A percentile compares a stretch with the other conserved stretches of the same genome.
These are phyloP conservation scores for Amaranthus tricolor DNA, from an alignment of 179 eudicot species.

Conservation along the genomic window DNA sequence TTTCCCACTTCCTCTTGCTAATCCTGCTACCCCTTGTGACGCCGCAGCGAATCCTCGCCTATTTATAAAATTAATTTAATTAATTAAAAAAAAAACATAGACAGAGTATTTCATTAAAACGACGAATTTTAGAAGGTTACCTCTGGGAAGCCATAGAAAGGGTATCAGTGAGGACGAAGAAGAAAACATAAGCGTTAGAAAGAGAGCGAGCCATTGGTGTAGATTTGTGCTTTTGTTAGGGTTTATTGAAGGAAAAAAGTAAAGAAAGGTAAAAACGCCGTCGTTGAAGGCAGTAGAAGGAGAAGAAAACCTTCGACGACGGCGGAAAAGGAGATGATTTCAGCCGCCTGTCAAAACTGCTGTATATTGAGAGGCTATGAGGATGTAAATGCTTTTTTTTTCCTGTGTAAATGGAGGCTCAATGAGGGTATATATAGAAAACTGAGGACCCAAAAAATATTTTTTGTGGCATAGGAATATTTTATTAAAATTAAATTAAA, in stretches of 20 bases:
- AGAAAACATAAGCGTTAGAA: conserved; percentile 57
- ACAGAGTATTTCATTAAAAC: not conserved
- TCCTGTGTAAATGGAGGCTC: not conserved
- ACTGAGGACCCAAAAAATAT: not conserved
- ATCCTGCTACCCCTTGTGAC: conserved; percentile 32
- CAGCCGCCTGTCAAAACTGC: no score
- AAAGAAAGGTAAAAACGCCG: conserved; percentile 14
- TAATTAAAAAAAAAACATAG: no score
- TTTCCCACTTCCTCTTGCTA: conserved; percentile 34
- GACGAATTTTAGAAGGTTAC: conserved; percentile 16
- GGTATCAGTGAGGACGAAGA: conserved; percentile 43
- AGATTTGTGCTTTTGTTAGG: not conserved
- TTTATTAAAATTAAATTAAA: no score
- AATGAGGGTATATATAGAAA: conserved; percentile 24
- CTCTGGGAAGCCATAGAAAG: conserved; percentile 38
- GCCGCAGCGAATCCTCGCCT: conserved; percentile 54
- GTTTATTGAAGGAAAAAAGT: no score
- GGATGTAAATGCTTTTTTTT: no score
- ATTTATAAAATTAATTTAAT: not conserved
- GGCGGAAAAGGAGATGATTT: conserved; percentile 3
- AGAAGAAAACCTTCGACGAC: not conserved
- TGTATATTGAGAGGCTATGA: no score
- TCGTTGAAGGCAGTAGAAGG: conserved; percentile 11
- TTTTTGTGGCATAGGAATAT: no score
- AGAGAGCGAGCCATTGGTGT: conserved; percentile 41